A percentile compares a stretch with the other conserved stretches of the same genome.
These are phyloP conservation scores for Coemansia brasiliensis DNA, from an alignment of 192 early-diverging fungal genomes.

Conservation along the genomic window DNA sequence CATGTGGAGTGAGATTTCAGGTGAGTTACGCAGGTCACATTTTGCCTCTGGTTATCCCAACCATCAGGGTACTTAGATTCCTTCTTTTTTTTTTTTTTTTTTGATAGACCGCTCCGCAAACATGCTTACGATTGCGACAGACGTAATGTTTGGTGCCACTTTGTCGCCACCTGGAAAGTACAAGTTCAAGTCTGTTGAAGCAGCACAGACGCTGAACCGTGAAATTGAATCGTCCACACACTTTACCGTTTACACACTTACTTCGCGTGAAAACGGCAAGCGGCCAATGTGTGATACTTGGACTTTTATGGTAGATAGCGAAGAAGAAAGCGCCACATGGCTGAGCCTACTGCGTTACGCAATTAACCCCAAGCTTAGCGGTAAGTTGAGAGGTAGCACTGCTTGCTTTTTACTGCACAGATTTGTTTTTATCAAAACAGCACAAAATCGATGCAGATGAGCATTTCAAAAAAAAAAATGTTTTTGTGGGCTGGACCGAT, in stretches of 20 bases:
- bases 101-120: slow-evolving; percentile 40
- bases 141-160: slow-evolving; percentile 50
- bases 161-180: slow-evolving; percentile 45
- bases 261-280: slow-evolving; percentile 37
- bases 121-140: slow-evolving; percentile 47
- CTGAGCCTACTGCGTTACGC: slow-evolving; percentile 36
- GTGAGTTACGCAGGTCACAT: slow-evolving; percentile 29
- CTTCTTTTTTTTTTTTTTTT: too few relatives aligned
- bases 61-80: too few relatives aligned
- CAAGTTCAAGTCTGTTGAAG: slow-evolving; percentile 55
- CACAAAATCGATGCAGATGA: too few relatives aligned
- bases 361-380: slow-evolving; percentile 29
- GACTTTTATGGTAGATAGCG: slow-evolving; percentile 47
- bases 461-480: too few relatives aligned
- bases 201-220: slow-evolving; percentile 26
- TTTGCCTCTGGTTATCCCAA: not conserved
- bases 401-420: too few relatives aligned
- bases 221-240: slow-evolving; percentile 44
- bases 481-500: not conserved
- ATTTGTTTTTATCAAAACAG: slow-evolving; percentile 6
- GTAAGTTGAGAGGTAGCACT: slow-evolving; percentile 19
- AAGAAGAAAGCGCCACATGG: slow-evolving; percentile 47
- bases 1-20: slow-evolving; percentile 45
- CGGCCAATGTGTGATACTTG: slow-evolving; percentile 52
- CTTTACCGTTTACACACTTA: slow-evolving; percentile 52